phyloP scores from a whole-genome alignment of 768 basidiomycete genomes.

The Lactarius sanguifluus region DNA sequence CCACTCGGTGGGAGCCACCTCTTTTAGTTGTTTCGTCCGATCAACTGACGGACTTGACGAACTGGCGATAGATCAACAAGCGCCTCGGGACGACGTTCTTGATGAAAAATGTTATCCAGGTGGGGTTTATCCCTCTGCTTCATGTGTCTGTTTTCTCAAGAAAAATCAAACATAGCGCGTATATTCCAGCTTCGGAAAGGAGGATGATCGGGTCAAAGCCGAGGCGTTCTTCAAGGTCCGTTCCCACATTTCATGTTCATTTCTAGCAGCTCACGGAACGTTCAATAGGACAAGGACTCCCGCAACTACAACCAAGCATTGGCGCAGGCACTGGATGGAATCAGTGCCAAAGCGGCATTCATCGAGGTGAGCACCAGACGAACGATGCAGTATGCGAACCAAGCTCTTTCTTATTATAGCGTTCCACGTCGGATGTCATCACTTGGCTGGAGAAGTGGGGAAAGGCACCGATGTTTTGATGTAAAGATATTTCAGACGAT shows the following conservation, averaged over 20 bases:
- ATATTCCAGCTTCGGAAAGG: conserved; percentile 14
- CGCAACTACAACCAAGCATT: conserved; percentile 25
- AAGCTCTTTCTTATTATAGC: conserved; percentile 7
- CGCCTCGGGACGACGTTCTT: conserved; percentile 25
- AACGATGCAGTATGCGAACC: background rate
- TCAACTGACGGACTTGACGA: background rate
- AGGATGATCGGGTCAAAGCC: conserved; percentile 18
- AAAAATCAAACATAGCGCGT: background rate
- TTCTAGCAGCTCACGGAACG: background rate
- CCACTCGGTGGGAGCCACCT: conserved; percentile 48
- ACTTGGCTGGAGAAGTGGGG: conserved; percentile 27
- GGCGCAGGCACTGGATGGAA: conserved; percentile 28
- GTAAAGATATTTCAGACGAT: background rate
- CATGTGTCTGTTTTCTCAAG: background rate
- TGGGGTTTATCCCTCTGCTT: background rate
- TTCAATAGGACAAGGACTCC: conserved; percentile 25
- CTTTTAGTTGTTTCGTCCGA: background rate
- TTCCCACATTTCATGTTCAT: too few species aligned
- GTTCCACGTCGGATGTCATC: conserved; percentile 24
- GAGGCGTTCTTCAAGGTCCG: conserved; percentile 29
- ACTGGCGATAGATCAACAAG: conserved; percentile 6
- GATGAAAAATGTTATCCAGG: conserved; percentile 19
- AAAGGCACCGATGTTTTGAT: conserved; percentile 2
- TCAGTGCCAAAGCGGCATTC: conserved; percentile 20
- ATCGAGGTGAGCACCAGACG: conserved; percentile 22